Conservation (phyloP, 768 basidiomycete genomes). For the Naganishia friedmannii region DNA sequence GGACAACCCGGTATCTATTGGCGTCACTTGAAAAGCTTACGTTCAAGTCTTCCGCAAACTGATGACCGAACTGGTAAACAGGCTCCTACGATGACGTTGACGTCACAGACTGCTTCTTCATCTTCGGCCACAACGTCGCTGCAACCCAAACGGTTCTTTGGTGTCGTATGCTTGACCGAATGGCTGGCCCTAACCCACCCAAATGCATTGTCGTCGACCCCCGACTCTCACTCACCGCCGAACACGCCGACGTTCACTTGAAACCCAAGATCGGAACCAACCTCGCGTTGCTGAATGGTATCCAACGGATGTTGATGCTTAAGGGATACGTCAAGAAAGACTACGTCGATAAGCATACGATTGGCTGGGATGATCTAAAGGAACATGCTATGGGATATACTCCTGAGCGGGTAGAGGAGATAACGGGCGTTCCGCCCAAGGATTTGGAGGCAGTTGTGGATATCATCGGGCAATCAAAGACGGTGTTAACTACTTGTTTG, state of each 20-base stretch:
- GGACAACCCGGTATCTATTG: conserved; percentile 38
- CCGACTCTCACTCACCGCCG: conserved; percentile 31
- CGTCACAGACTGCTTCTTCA: conserved; percentile 34
- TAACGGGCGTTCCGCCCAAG: conserved; percentile 33
- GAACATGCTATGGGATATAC: conserved; percentile 33
- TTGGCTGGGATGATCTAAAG: conserved; percentile 35
- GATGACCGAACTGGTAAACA: too few relatives aligned
- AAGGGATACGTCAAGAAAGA: conserved; percentile 34
- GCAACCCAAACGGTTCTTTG: conserved; percentile 39
- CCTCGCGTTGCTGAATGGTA: conserved; percentile 35
- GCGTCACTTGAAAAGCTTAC: too few relatives aligned
- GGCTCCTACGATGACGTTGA: conserved; percentile 28
- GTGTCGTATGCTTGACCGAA: conserved; percentile 37
- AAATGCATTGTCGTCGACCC: conserved; percentile 37
- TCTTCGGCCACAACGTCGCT: conserved; percentile 39
- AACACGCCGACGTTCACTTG: conserved; percentile 33
- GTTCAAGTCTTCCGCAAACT: too few relatives aligned
- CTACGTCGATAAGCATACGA: conserved; percentile 34
- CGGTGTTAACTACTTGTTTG: conserved; percentile 33
- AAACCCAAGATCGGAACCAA: conserved; percentile 32
- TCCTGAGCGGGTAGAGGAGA: conserved; percentile 34
- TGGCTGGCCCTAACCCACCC: conserved; percentile 35
- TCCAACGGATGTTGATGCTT: conserved; percentile 34
- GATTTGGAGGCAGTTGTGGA: conserved; percentile 32
- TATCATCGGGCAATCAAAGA: conserved; percentile 32